Percentiles rank a stretch among this genome's conserved stretches.
These are phyloP conservation scores for Plenodomus lindquistii DNA, from an alignment of 2,329 filamentous ascomycete genomes.

Conservation along the genomic window DNA sequence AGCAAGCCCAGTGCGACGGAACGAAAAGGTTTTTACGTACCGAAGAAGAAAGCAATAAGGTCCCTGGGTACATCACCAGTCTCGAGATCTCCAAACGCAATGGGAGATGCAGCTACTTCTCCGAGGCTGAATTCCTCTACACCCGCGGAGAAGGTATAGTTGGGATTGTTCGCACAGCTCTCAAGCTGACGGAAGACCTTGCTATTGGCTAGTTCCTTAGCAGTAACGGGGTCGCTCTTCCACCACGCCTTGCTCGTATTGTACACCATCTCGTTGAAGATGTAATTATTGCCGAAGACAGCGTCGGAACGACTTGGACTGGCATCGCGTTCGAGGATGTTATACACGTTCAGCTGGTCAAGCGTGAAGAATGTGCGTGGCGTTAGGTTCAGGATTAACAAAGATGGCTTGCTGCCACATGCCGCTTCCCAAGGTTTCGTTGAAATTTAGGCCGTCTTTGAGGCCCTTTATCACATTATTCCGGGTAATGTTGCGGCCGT, in stretches of 20 bases:
- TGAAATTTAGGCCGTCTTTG: slow-evolving; percentile 50
- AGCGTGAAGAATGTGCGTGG: slow-evolving; percentile 35
- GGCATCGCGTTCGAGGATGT: slow-evolving; percentile 56
- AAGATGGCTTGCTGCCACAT: slow-evolving; percentile 52
- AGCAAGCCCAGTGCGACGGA: slow-evolving; percentile 15
- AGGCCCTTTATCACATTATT: slow-evolving; percentile 47
- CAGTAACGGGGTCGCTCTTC: slow-evolving; percentile 46
- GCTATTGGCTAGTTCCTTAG: slow-evolving; percentile 46
- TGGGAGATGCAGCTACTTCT: slow-evolving; percentile 56
- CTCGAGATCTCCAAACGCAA: slow-evolving; percentile 53
- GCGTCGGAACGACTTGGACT: slow-evolving; percentile 55
- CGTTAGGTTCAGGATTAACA: slow-evolving; percentile 31
- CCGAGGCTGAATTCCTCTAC: slow-evolving; percentile 55
- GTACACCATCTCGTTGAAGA: slow-evolving; percentile 59
- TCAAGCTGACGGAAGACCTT: slow-evolving; percentile 51
- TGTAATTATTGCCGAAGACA: slow-evolving; percentile 55
- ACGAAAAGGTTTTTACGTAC: no score
- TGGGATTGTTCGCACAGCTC: slow-evolving; percentile 54
- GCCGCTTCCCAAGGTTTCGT: slow-evolving; percentile 42
- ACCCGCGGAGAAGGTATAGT: slow-evolving; percentile 51
- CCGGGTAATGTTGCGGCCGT: slow-evolving; percentile 40
- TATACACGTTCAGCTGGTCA: slow-evolving; percentile 53
- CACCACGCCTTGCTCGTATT: slow-evolving; percentile 53
- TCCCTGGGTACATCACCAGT: slow-evolving; percentile 46
- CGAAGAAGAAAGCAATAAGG: slow-evolving; percentile 53